Percentiles rank a stretch among this genome's conserved stretches.
Conservation (phyloP, 2,329 filamentous ascomycete species). For the Stylonectria norvegica region DNA sequence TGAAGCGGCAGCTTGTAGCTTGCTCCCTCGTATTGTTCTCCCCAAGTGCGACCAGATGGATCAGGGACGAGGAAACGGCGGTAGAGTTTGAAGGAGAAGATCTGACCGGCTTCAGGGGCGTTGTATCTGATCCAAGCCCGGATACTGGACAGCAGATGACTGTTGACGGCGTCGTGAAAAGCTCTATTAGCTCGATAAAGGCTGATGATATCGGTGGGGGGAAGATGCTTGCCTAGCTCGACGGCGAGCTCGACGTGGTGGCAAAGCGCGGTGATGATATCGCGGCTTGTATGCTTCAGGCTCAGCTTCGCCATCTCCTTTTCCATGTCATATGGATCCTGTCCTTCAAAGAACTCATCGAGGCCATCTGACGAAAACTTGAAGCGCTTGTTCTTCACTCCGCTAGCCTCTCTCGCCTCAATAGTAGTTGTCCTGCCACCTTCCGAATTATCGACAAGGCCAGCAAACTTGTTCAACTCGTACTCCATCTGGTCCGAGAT, state of each 20-base stretch:
- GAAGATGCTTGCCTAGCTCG: conserved; percentile 52
- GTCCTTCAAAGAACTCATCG: conserved; percentile 27
- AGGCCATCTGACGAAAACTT: conserved; percentile 28
- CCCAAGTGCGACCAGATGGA: conserved; percentile 47
- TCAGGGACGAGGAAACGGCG: conserved; percentile 55
- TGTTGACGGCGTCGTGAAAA: conserved; percentile 60
- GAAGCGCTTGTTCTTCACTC: conserved; percentile 23
- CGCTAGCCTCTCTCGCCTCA: conserved; percentile 10
- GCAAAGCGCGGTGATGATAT: conserved; percentile 44
- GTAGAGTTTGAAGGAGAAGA: conserved; percentile 63
- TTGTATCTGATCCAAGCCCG: conserved; percentile 50
- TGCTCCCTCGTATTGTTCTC: conserved; percentile 15
- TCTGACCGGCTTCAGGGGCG: conserved; percentile 51
- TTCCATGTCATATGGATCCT: conserved; percentile 27
- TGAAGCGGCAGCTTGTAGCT: conserved; percentile 4
- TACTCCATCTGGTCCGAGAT: conserved; percentile 1
- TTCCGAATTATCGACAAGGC: neutral
- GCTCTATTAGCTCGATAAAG: conserved; percentile 63
- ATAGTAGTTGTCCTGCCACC: conserved; percentile 8
- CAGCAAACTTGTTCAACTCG: conserved; percentile 2
- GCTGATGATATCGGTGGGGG: conserved; percentile 54
- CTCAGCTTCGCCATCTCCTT: conserved; percentile 14
- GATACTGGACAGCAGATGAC: conserved; percentile 57
- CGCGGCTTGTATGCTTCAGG: conserved; percentile 27
- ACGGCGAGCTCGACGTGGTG: conserved; percentile 51